These are phyloP conservation scores for Spizellomyces sp. DNA, from an alignment of 192 early-diverging fungal species.

Conservation along the genomic window DNA sequence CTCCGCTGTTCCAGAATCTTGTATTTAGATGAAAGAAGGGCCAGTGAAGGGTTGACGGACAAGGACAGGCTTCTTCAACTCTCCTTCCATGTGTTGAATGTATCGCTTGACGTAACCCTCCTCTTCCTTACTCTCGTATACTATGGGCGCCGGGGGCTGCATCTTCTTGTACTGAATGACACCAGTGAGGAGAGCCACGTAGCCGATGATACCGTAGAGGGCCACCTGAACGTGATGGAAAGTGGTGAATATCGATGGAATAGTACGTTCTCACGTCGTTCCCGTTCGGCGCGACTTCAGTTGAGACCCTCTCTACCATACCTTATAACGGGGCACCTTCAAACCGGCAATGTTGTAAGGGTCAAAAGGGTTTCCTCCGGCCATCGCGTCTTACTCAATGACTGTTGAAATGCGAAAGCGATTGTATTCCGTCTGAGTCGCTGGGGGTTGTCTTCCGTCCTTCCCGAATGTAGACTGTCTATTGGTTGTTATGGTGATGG, in stretches of 20 bases:
- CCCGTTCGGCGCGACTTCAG: neutral
- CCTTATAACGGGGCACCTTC: slow-evolving; percentile 53
- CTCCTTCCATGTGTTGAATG: slow-evolving; percentile 39
- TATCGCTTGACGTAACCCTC: slow-evolving; percentile 51
- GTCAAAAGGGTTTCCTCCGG: slow-evolving; percentile 52
- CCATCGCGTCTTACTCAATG: slow-evolving; percentile 22
- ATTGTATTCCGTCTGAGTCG: too few species aligned
- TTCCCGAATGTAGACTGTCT: too few species aligned
- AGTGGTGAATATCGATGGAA: neutral
- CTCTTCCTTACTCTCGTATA: slow-evolving; percentile 46
- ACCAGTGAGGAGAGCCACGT: slow-evolving; percentile 40
- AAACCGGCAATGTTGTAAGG: slow-evolving; percentile 41
- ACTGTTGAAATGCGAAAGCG: too few species aligned
- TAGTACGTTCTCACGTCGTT: neutral
- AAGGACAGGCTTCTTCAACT: slow-evolving; percentile 47
- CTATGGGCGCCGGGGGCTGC: slow-evolving; percentile 41
- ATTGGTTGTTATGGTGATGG: too few species aligned
- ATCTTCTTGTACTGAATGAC: slow-evolving; percentile 34
- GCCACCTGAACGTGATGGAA: slow-evolving; percentile 37
- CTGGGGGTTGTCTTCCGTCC: too few species aligned
- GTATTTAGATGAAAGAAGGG: slow-evolving; percentile 26
- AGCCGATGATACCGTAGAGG: slow-evolving; percentile 41
- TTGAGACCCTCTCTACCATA: slow-evolving; percentile 3
- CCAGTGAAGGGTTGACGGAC: slow-evolving; percentile 36
- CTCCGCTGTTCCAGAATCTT: neutral